Conservation (phyloP, 2,329 filamentous ascomycete genomes). For the Ophiostoma novo-ulmi region DNA sequence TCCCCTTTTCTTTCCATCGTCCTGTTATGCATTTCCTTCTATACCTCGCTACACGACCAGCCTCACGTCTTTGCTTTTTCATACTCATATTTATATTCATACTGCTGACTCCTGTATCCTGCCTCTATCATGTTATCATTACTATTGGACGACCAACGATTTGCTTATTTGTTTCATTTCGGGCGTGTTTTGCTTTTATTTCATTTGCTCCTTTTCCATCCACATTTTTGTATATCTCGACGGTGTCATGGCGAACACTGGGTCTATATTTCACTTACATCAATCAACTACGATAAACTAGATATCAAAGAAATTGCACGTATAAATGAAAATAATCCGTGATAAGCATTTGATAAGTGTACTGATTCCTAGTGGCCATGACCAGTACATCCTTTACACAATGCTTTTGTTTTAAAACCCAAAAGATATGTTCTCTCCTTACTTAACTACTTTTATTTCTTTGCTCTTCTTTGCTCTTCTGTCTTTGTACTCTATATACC, state of each 20-base stretch:
- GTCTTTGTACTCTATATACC: no score
- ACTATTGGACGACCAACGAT: not conserved
- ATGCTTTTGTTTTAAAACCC: no score
- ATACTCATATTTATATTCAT: not conserved
- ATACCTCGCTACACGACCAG: constrained; percentile 3
- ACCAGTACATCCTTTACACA: no score
- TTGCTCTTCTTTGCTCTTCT: no score
- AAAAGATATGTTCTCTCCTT: no score
- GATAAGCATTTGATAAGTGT: no score
- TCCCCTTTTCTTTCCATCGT: no score
- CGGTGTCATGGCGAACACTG: not conserved
- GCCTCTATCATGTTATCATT: not conserved
- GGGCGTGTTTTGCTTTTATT: not conserved
- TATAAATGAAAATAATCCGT: not conserved
- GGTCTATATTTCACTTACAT: not conserved
- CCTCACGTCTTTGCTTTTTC: constrained; percentile 5
- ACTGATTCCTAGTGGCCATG: no score
- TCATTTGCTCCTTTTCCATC: not conserved
- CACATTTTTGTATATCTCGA: not conserved
- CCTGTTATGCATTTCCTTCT: constrained; percentile 3
- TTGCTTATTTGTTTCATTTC: not conserved
- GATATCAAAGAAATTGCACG: not conserved
- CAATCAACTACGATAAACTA: not conserved
- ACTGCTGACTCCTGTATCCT: not conserved
- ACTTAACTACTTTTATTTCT: no score